Base-by-base conservation (phyloP, 805 yeast species). In the Starmerella powellii region DNA sequence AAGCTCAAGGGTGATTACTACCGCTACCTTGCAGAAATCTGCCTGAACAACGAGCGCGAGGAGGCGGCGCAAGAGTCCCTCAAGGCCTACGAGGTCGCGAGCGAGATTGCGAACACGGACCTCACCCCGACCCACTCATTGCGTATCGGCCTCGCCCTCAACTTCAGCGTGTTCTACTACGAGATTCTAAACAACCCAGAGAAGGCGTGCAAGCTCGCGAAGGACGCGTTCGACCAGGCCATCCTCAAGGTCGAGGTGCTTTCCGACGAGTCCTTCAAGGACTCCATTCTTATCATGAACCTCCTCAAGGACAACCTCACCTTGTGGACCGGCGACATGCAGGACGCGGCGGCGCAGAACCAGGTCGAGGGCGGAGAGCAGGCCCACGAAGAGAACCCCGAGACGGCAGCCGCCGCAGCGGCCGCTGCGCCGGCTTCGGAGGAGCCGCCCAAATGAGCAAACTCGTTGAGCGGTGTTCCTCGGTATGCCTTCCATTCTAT, bases 1-100 rank as follows among this genome's bases (percentile, higher is more conserved):
- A 88, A 88, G 78, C 88, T 88, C 95, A 87, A 88, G 74, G 98
- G 98, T 72, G 98, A 88, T 68, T 88, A 88, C 75, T 95, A 87
- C 74, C 94, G 98, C 72, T 88, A 88, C 69, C 76, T 88, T 68
- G 98, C 98, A 48, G 98, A 88, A 72, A 88, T 91, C 62, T 94
- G 97, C 52, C 72, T 80, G 57, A 78, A 85, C 55, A 95, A 85
- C 59, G 83, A 83, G 70, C 84, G 96, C 65, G 85, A 84, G 63
- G 88, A 76, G 54, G 94, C 97, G 48, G 94, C 97, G 42, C 85
- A 83, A 57, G 78, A 83, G 57, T 87, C 97, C 33, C 79, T 87
- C 63, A 94, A 86, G 65, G 93, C 97, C 51, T 88, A 88, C 76
- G 83, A 87, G 70, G 66, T 91, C 56, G 98, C 98, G 40, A 80